Evolutionary conservation across 345 rosid genomes (phyloP).

Genomic region (Eutrema japonicum): DNA sequence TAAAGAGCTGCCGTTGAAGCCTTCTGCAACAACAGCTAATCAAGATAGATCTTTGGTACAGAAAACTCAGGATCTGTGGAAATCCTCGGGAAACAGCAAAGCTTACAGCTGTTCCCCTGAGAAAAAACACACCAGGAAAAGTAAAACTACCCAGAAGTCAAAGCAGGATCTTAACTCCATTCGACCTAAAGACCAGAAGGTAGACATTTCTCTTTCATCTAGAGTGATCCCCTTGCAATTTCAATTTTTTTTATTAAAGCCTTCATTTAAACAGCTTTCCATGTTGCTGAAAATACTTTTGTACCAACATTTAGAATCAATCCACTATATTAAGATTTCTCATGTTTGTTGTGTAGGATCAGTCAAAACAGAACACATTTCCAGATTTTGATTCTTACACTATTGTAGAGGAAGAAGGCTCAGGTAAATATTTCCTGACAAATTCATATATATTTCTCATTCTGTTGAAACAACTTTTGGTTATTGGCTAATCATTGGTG

Average conservation of each 20-base stretch:
- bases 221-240: conserved; percentile 42
- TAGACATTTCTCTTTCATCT: conserved; percentile 39
- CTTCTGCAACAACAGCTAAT: conserved; percentile 43
- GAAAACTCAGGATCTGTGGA: conserved; percentile 44
- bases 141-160: conserved; percentile 43
- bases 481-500: conserved; percentile 7
- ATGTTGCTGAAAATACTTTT: not conserved
- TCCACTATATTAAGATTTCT: conserved; percentile 3
- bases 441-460: not conserved
- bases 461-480: conserved; percentile 22
- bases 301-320: not conserved
- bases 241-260: not conserved
- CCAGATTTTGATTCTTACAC: conserved; percentile 78
- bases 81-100: conserved; percentile 43
- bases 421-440: conserved; percentile 56
- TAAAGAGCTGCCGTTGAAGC: conserved; percentile 40
- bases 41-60: conserved; percentile 35
- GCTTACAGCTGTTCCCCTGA: conserved; percentile 44
- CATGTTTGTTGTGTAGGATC: conserved; percentile 51
- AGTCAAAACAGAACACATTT: conserved; percentile 47
- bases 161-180: conserved; percentile 41
- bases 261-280: not conserved
- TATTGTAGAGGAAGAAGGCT: conserved; percentile 88
- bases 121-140: conserved; percentile 48
- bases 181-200: conserved; percentile 50